A percentile compares a stretch with the other conserved stretches of the same genome.
phyloP scores from a whole-genome alignment of 1,139 yeast genomes.

The Hansenula sp. region DNA sequence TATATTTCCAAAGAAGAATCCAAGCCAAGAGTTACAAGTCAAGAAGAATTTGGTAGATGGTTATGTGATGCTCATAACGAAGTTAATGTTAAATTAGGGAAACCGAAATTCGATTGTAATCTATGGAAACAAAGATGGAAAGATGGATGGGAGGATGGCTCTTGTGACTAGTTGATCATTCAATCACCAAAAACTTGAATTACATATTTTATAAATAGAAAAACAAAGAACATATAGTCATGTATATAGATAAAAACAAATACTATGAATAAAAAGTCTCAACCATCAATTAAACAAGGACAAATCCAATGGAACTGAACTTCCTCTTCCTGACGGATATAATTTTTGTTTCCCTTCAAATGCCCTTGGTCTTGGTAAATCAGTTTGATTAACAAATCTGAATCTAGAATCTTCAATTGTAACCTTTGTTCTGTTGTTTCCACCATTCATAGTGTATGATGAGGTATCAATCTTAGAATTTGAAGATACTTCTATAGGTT shows the following conservation, averaged over 20 bases:
- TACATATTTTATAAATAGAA: too few relatives aligned
- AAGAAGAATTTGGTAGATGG: conserved; percentile 87
- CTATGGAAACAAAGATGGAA: conserved; percentile 94
- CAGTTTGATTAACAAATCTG: conserved; percentile 61
- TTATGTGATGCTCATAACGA: conserved; percentile 92
- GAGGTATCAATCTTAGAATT: conserved; percentile 19
- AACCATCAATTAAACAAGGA: conserved; percentile 29
- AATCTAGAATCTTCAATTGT: conserved; percentile 73
- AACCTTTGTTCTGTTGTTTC: conserved; percentile 29
- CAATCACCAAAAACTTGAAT: too few relatives aligned
- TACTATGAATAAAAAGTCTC: not conserved
- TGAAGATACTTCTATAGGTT: not conserved
- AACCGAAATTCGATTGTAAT: conserved; percentile 79
- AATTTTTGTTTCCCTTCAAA: conserved; percentile 68
- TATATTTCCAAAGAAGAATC: conserved; percentile 49
- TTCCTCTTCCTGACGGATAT: conserved; percentile 95
- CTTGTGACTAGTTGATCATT: conserved; percentile 13
- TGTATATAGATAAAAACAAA: conserved; percentile 9
- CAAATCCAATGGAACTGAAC: conserved; percentile 84
- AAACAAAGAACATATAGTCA: not conserved
- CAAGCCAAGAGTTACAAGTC: conserved; percentile 64
- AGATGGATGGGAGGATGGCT: conserved; percentile 57
- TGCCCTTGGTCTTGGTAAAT: conserved; percentile 80
- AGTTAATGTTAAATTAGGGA: conserved; percentile 81
- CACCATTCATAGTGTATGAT: conserved; percentile 24